phyloP scores from a whole-genome alignment of 345 rosid genomes.

The Noccaea caerulescens region DNA sequence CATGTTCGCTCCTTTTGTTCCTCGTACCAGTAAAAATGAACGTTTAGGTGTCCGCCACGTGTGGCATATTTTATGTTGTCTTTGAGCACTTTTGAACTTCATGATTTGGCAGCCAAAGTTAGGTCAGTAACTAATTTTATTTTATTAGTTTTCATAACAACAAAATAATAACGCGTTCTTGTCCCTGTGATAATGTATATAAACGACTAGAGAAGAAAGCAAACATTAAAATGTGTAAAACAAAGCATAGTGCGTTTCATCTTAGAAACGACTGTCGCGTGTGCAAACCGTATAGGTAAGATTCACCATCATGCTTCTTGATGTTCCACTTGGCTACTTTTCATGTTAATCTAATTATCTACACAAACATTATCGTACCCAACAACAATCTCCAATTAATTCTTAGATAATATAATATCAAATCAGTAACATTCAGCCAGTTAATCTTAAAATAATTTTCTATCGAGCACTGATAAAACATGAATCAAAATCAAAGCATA shows the following conservation, averaged over 20 bases:
- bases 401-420: background rate
- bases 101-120: conserved; percentile 47
- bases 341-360: conserved; percentile 31
- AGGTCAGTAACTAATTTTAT: conserved; percentile 37
- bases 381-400: background rate
- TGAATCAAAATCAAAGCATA: background rate
- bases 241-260: conserved; percentile 40
- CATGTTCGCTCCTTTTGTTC: conserved; percentile 29
- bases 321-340: conserved; percentile 38
- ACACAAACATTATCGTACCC: conserved; percentile 30
- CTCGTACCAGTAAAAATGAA: conserved; percentile 36
- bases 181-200: conserved; percentile 39
- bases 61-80: conserved; percentile 41
- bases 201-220: conserved; percentile 38
- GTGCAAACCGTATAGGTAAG: conserved; percentile 43
- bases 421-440: background rate
- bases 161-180: background rate
- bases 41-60: conserved; percentile 41
- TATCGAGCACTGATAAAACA: background rate
- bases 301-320: conserved; percentile 37
- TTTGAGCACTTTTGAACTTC: conserved; percentile 28
- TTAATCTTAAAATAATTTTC: background rate
- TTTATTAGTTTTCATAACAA: conserved; percentile 31
- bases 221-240: conserved; percentile 19
- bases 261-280: conserved; percentile 38